Base-by-base conservation (phyloP, 1,284 basidiomycete genomes). In the Rhodotorula sp. region DNA sequence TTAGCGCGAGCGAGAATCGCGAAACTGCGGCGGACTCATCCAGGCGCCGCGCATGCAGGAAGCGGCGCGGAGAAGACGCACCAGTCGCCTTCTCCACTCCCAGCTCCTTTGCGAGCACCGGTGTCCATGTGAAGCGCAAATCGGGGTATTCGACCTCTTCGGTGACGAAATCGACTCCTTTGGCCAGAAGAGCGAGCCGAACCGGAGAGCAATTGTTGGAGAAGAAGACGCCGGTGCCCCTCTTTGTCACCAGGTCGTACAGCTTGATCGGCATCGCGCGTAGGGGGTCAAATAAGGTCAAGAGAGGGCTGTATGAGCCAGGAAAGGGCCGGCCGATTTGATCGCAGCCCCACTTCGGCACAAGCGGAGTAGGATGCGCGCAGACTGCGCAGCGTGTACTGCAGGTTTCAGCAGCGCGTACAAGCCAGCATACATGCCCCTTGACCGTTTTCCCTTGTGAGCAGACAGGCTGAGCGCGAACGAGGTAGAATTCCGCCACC, bases 61-160 rank as follows among this genome's bases (percentile, higher is more conserved):
- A 34, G 34, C 7, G 34, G 5, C 34, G 5, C 5, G 10, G 8
- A 26, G 26, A 15, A 18, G 14, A 21, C 62, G 52, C 28, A 56
- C 62, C 52, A 1, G 62, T 63, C 2, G 59, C 71, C 23, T 57
- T 60, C 21, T 67, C 38, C 0, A 64, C 61, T 12, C 55, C 67
- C 0, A 72, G 59, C 21, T 58, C 50, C 45, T 47, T 63, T 10
- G 10, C 38, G 1, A 43, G 38, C 38, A 43, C 38, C 4, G 54
- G 54, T 3, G 54, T 55, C 67, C 67, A 69, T 2, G 26, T 47
- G 23, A 67, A 64, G 57, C 67, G 60, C 28, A 72, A 18, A 26
- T 72, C 71, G 49, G 58, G 55, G 45, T 69, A 72, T 4, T 62
- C 62, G 15, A 72, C 59, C 38, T 67, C 62, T 2, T 49, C 59